Conservation (phyloP, 176 grass and related monocot species). For the Aegilops umbellulata region DNA sequence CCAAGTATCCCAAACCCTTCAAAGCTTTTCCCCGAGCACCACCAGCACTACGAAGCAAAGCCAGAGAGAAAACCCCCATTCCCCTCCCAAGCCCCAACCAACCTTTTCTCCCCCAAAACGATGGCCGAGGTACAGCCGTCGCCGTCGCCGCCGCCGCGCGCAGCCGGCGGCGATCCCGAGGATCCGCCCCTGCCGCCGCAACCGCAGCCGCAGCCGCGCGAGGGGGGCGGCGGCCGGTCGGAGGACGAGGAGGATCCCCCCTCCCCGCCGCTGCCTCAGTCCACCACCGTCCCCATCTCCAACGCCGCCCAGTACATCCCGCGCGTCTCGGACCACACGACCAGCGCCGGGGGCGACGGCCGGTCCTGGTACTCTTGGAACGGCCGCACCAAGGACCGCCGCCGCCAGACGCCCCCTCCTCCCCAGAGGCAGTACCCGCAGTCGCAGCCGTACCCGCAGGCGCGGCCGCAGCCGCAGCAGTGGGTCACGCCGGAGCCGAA, state of each 20-base stretch:
- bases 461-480: not conserved
- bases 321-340: not conserved
- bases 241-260: not conserved
- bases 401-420: not conserved
- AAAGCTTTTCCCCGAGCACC: not conserved
- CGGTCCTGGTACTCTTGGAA: constrained; percentile 39
- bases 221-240: not conserved
- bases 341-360: not conserved
- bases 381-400: constrained; percentile 29
- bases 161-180: not conserved
- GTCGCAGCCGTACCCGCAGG: not conserved
- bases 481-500: not conserved
- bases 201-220: not conserved
- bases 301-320: constrained; percentile 38
- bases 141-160: constrained; percentile 8
- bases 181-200: not conserved
- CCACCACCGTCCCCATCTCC: constrained; percentile 6
- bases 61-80: not conserved
- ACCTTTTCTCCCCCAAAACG: constrained; percentile 3
- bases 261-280: not conserved
- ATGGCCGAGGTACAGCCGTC: constrained; percentile 29
- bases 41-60: constrained; percentile 9
- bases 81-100: not conserved
- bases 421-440: not conserved
- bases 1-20: not conserved